Evolutionary conservation across 2,329 filamentous ascomycete species (phyloP), one percentile per base, ranked within the genome.

Genomic region (Alternaria atra): DNA sequence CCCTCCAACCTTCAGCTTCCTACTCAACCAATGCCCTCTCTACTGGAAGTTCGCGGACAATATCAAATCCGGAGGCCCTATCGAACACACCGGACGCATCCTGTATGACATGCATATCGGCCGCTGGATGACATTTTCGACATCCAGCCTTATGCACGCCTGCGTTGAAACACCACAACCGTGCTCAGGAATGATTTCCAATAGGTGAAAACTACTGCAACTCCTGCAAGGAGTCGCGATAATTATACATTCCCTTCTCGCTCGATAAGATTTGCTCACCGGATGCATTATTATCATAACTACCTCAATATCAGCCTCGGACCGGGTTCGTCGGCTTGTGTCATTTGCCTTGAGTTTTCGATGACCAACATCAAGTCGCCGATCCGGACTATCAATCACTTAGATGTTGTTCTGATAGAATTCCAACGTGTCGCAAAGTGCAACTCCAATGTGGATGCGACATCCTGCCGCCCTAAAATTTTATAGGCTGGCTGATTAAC

Each of bases 21-120:
- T 23, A 25, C 9, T 6, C 17, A 29, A 17, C 64, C 58, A 67
- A 69, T 66, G 25, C 30, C 43, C 40, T 52, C 25, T 15, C 25
- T 48, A 6, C 13, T 39, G 63, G 60, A 61, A 29, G 40, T 23
- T 12, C 15, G 52, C 44, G 40, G 54, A 40, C 6, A 27, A 17
- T n/a, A 50, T 30, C 30, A 37, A 56, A 42, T 32, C 35, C 42
- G 55, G 53, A 42, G 53, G 25, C 55, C 32, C 43, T 44, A 53
- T 56, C 30, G 48, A 55, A 30, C 30, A 63, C 61, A 70, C 69
- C 69, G 69, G 67, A 69, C 30, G 37, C 52, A 63, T 5, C 10
- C 47, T 58, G 58, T 53, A 65, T 61, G 40, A 42, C 40, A 50
- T 35, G 32, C 27, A 55, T 62, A 57, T 44, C 52, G 50, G 23